phyloP scores from a whole-genome alignment of 352 stramenopile species.

The Elongisporangium prolatum region DNA sequence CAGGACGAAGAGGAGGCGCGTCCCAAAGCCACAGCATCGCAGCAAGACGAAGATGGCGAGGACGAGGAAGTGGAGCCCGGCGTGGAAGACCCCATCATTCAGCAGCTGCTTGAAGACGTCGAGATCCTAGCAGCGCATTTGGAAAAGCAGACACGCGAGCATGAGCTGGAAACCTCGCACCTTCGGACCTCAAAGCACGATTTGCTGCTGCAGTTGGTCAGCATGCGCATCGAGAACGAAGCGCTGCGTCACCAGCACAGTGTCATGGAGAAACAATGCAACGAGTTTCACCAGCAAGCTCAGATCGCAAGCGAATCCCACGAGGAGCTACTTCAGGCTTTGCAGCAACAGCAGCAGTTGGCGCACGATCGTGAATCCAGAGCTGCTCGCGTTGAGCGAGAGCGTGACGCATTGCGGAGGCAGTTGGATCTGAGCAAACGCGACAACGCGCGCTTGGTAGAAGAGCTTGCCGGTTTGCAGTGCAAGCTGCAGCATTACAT shows the following conservation, averaged over 20 bases:
- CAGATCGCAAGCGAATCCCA: conserved; percentile 27
- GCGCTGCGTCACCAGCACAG: conserved; percentile 36
- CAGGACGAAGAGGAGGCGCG: background rate
- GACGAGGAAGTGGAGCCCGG: conserved; percentile 10
- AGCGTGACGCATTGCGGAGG: conserved; percentile 25
- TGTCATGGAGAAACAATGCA: conserved; percentile 11
- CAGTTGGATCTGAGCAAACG: conserved; percentile 42
- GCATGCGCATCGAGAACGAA: conserved; percentile 39
- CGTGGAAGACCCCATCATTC: conserved; percentile 3
- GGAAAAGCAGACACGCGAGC: conserved; percentile 31
- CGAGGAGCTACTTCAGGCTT: conserved; percentile 41
- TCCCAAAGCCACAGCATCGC: background rate
- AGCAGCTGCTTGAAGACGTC: conserved; percentile 40
- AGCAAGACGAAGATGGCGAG: conserved; percentile 7
- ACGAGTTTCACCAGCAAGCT: conserved; percentile 18
- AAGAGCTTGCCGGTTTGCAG: conserved; percentile 35
- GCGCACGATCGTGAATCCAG: conserved; percentile 25
- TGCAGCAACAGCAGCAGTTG: conserved; percentile 37
- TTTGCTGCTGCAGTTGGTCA: conserved; percentile 24
- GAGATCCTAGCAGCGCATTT: conserved; percentile 51
- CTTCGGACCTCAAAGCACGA: conserved; percentile 12
- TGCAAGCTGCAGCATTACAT: conserved; percentile 39
- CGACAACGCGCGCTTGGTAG: conserved; percentile 44
- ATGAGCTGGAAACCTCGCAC: conserved; percentile 22
- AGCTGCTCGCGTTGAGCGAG: conserved; percentile 14